Conservation (phyloP, 2,329 filamentous ascomycete species). For the Botrytis sinoallii region DNA sequence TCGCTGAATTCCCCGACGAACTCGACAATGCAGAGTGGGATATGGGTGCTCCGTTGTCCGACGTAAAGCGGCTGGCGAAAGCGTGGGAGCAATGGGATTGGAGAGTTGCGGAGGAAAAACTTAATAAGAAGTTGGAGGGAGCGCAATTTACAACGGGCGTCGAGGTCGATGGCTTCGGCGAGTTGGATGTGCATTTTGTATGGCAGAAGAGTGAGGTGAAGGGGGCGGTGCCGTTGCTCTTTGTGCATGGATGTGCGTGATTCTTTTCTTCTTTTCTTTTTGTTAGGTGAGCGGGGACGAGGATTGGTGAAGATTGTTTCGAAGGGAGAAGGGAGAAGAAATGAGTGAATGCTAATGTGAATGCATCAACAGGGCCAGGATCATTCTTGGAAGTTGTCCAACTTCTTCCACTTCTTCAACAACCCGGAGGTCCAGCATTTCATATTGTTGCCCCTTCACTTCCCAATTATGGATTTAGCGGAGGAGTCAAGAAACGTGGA, state of each 20-base stretch:
- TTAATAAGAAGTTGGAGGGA: constrained; percentile 47
- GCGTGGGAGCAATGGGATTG: constrained; percentile 63
- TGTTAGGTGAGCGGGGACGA: neutral
- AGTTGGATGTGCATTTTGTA: constrained; percentile 62
- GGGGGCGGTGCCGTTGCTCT: constrained; percentile 56
- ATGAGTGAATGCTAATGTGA: neutral
- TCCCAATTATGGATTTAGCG: constrained; percentile 50
- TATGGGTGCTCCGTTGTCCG: constrained; percentile 57
- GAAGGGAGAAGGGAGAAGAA: neutral
- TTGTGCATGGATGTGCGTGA: constrained; percentile 54
- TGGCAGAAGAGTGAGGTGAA: constrained; percentile 50
- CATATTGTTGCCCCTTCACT: constrained; percentile 53
- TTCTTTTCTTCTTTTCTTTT: neutral
- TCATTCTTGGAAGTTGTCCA: constrained; percentile 21
- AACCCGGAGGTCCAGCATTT: constrained; percentile 21
- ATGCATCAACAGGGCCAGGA: constrained; percentile 22
- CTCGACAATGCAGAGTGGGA: constrained; percentile 51
- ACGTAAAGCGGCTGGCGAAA: constrained; percentile 56
- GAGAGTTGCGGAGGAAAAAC: constrained; percentile 53
- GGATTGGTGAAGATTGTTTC: neutral
- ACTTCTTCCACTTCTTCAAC: constrained; percentile 26
- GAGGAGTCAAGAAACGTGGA: constrained; percentile 40
- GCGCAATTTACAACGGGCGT: constrained; percentile 57
- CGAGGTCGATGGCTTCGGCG: constrained; percentile 55
- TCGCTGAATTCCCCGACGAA: constrained; percentile 56